Base-by-base conservation (phyloP, 2,329 filamentous ascomycete genomes). In the Cercospora sp. region DNA sequence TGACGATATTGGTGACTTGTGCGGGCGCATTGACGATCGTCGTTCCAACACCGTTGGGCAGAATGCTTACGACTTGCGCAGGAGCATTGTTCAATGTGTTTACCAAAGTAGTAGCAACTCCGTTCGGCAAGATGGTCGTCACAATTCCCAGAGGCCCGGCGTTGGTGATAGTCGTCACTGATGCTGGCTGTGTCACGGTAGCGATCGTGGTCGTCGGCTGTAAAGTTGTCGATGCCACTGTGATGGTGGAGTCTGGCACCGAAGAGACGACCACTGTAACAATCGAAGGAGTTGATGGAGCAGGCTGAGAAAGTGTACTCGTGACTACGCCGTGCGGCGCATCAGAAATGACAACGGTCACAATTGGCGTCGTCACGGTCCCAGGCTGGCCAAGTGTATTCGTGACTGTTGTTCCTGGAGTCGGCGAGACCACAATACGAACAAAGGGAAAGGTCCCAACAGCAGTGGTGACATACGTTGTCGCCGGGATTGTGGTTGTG, bases 141-240 rank as follows among this genome's bases (percentile, higher is more conserved):
- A 53, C 58, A n/a, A 33, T 31, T 16, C 36, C 36, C 3, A 60
- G 58, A 9, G 42, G 48, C 12, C 60, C 60, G 10, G 23, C 18
- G 20, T 31, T 42, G 28, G 55, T 65, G 31, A 57, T 7, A 1
- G 57, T 65, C 12, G 51, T 13, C 16, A 57, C 60, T 2, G n/a
- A 23, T 8, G 63, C 55, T 13, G 64, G 58, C 28, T 62, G 58
- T n/a, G 64, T 66, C 5, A 66, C 64, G 9, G 62, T 68, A 40
- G 40, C 55, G 3, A 60, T 66, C 23, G 64, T 62, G 9, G 48
- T 51, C 10, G 62, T 40, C 16, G 48, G 26, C 13, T 48, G 36
- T 12, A 60, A 26, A n/a, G 53, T 42, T 18, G 63, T 60, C 23
- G 63, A 48, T 48, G 2, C 20, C n/a, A 20, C 10, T 48, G 45